Evolutionary conservation across 179 eudicot species (phyloP).

Genomic region (Spergularia azorica): DNA sequence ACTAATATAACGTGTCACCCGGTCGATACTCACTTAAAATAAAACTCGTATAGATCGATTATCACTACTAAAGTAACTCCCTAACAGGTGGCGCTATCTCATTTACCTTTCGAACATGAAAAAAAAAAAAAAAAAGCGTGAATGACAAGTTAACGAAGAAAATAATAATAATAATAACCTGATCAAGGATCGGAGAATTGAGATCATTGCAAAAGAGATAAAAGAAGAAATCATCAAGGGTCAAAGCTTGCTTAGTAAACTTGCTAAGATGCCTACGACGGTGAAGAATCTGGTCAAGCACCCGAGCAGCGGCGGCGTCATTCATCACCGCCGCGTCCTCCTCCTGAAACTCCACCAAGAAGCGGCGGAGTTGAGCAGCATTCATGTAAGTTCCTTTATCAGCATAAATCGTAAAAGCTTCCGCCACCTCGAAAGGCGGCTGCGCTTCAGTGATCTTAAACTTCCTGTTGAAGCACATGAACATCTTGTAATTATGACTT

Average conservation of each 20-base stretch:
- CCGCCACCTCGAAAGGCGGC: constrained; percentile 75
- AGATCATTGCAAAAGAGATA: constrained; percentile 63
- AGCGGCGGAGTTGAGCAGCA: constrained; percentile 52
- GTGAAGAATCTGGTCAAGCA: constrained; percentile 40
- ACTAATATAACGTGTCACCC: no score
- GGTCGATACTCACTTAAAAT: no score
- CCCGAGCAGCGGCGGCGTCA: constrained; percentile 38
- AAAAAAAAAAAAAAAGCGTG: background rate
- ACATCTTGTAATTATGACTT: constrained; percentile 65
- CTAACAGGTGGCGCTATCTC: no score
- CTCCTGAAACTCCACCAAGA: constrained; percentile 62
- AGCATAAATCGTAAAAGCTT: constrained; percentile 51
- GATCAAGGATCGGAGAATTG: constrained; percentile 55
- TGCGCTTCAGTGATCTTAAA: constrained; percentile 60
- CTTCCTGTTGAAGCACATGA: constrained; percentile 70
- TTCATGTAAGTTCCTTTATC: constrained; percentile 41
- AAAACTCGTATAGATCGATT: no score
- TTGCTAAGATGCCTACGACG: constrained; percentile 39
- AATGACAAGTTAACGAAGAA: background rate
- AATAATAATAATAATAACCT: constrained; percentile 42
- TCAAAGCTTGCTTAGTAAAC: constrained; percentile 34
- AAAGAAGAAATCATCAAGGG: constrained; percentile 66
- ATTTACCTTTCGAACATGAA: no score
- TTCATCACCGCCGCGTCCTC: constrained; percentile 31
- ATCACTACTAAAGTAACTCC: no score